Evolutionary conservation across 2,329 filamentous ascomycete genomes (phyloP).

Genomic region (Ophiostoma populinum): DNA sequence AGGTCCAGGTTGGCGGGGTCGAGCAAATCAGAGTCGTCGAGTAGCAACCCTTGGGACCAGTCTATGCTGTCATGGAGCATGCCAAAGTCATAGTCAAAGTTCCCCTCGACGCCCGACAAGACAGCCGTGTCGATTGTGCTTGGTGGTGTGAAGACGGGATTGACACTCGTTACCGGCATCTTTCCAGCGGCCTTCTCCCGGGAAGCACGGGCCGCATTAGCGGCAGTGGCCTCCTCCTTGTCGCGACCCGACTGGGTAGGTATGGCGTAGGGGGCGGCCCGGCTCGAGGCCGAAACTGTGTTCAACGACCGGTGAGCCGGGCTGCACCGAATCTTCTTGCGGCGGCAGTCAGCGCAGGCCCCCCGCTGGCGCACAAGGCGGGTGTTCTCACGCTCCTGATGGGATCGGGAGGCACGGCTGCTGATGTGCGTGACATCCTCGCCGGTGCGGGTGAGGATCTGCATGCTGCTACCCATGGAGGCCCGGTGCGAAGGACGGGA

Average conservation of each 20-base stretch:
- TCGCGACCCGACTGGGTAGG: constrained; percentile 8
- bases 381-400: constrained; percentile 50
- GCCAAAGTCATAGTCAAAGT: constrained; percentile 1
- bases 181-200: constrained; percentile 8
- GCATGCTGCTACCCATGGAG: constrained; percentile 28
- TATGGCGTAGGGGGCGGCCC: constrained; percentile 6
- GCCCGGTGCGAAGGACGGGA: constrained; percentile 1
- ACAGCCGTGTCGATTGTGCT: not conserved
- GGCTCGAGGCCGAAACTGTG: constrained; percentile 13
- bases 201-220: constrained; percentile 4
- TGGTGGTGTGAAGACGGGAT: constrained; percentile 2
- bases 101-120: constrained; percentile 1
- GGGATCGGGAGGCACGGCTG: constrained; percentile 45
- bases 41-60: constrained; percentile 5
- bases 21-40: constrained; percentile 1
- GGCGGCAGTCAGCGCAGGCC: constrained; percentile 44
- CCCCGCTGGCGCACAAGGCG: constrained; percentile 51
- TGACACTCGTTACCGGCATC: constrained; percentile 2
- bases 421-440: constrained; percentile 44
- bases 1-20: constrained; percentile 8
- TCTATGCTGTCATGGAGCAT: constrained; percentile 6
- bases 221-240: constrained; percentile 4
- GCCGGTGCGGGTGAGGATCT: constrained; percentile 47
- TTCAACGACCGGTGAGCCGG: constrained; percentile 44
- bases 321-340: constrained; percentile 47